phyloP scores from a whole-genome alignment of 331 rosid genomes.

The Stylosanthes scabra region DNA sequence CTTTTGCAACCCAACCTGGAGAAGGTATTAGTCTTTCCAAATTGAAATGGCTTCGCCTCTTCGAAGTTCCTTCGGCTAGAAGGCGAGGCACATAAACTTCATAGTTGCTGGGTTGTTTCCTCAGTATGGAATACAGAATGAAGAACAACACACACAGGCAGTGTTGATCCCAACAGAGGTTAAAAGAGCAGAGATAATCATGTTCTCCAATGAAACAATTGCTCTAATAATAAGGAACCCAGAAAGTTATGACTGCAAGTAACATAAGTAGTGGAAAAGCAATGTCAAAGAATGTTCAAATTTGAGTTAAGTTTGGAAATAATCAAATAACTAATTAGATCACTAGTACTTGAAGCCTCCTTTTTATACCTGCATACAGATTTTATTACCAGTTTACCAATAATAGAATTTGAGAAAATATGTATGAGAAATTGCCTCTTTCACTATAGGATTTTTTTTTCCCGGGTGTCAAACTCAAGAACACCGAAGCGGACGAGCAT shows the following conservation, averaged over 20 bases:
- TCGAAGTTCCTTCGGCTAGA: constrained; percentile 71
- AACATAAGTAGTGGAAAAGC: constrained; percentile 19
- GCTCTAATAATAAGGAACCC: constrained; percentile 1
- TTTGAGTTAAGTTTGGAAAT: constrained; percentile 13
- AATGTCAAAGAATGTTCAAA: constrained; percentile 16
- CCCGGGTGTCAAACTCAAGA: too few relatives aligned
- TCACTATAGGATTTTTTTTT: not conserved
- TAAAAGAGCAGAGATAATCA: constrained; percentile 85
- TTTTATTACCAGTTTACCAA: too few relatives aligned
- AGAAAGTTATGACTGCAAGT: constrained; percentile 41
- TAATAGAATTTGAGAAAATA: too few relatives aligned
- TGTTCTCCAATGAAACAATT: constrained; percentile 37
- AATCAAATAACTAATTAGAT: constrained; percentile 23
- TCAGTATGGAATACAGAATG: constrained; percentile 73
- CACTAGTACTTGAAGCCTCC: too few relatives aligned
- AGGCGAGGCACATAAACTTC: constrained; percentile 76
- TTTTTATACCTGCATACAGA: too few relatives aligned
- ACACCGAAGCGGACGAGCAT: too few relatives aligned
- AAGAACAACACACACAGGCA: constrained; percentile 81
- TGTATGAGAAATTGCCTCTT: too few relatives aligned
- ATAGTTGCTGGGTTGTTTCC: constrained; percentile 80
- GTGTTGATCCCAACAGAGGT: constrained; percentile 90
- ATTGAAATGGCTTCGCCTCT: constrained; percentile 56
- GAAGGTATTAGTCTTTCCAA: constrained; percentile 89
- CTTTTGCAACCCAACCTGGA: constrained; percentile 75